Evolutionary conservation across 2,329 filamentous ascomycete genomes (phyloP).

Genomic region (Fusarium torulosum): DNA sequence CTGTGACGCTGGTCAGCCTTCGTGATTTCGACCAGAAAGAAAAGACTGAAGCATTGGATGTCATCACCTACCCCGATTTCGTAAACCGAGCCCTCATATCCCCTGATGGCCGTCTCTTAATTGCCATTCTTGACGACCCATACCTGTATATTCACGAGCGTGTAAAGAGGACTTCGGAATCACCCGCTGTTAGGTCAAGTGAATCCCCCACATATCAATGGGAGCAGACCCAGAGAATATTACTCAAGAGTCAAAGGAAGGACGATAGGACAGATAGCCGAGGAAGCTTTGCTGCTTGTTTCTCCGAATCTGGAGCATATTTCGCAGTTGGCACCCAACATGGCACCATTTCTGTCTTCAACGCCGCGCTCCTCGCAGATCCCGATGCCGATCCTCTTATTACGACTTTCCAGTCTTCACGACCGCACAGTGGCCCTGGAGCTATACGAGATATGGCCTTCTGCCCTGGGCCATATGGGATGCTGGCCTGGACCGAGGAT

Average conservation of each 20-base stretch:
- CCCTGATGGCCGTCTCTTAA: conserved; percentile 82
- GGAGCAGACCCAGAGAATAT: conserved; percentile 64
- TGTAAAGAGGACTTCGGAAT: conserved; percentile 53
- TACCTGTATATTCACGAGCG: conserved; percentile 85
- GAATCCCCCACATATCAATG: conserved; percentile 60
- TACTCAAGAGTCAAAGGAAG: conserved; percentile 69
- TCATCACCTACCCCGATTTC: conserved; percentile 81
- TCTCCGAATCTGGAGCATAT: conserved; percentile 77
- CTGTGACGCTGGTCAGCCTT: conserved; percentile 85
- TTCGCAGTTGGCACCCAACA: conserved; percentile 85
- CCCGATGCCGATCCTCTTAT: conserved; percentile 71
- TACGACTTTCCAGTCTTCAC: conserved; percentile 81
- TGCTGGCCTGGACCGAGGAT: conserved; percentile 95
- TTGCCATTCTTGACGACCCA: conserved; percentile 89
- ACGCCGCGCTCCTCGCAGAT: conserved; percentile 64
- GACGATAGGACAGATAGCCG: conserved; percentile 67
- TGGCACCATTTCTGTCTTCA: conserved; percentile 81
- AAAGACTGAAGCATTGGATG: conserved; percentile 70
- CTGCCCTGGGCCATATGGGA: conserved; percentile 87
- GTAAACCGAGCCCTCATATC: conserved; percentile 97
- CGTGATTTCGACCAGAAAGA: conserved; percentile 64
- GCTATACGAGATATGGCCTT: conserved; percentile 94
- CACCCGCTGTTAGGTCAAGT: conserved; percentile 38
- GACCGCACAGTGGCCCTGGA: conserved; percentile 76
- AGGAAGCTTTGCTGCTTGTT: conserved; percentile 83